A percentile compares a stretch with the other conserved stretches of the same genome.
phyloP scores from a whole-genome alignment of 305 asterid genomes.

The Petunia hybrid region DNA sequence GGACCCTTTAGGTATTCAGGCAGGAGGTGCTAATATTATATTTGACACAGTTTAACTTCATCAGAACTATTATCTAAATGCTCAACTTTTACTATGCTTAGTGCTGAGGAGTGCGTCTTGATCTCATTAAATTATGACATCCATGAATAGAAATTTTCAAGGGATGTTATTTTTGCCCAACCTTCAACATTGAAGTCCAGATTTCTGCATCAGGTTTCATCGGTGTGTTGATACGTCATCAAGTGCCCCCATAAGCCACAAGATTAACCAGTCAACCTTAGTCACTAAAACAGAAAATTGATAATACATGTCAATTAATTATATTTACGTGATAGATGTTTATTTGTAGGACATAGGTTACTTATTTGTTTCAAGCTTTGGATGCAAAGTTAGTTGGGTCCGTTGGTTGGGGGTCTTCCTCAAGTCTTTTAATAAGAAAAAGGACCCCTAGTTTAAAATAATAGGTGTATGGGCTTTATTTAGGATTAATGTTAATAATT shows the following conservation, averaged over 20 bases:
- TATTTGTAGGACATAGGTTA: background rate
- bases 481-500: no score
- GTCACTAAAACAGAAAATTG: background rate
- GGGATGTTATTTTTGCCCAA: no score
- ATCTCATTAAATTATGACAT: no score
- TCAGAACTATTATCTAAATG: background rate
- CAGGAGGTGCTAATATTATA: background rate
- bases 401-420: no score
- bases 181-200: no score
- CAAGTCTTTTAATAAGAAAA: no score
- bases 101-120: no score
- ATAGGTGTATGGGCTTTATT: no score
- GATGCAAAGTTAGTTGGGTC: background rate
- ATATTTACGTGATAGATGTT: background rate
- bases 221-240: background rate
- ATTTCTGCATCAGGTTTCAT: no score
- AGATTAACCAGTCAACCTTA: background rate
- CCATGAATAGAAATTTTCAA: background rate
- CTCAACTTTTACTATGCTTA: background rate
- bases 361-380: background rate
- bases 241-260: background rate
- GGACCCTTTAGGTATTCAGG: background rate
- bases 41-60: background rate
- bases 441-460: no score
- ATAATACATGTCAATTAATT: background rate